These are phyloP conservation scores for Podaxis sp. DNA, from an alignment of 768 basidiomycete species.

Conservation along the genomic window DNA sequence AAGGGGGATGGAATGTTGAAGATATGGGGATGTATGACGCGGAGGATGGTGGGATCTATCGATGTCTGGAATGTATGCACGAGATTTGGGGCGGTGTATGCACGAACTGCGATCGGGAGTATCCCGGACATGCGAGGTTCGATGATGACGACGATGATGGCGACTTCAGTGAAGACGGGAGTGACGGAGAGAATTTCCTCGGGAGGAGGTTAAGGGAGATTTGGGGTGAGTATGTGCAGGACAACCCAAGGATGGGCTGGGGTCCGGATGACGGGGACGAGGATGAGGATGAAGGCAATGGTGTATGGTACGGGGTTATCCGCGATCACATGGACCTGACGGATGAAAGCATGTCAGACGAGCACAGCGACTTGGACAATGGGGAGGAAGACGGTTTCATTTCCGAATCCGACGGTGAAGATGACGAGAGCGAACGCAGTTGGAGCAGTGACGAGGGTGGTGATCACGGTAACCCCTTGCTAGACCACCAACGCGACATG, in stretches of 20 bases:
- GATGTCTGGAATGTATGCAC: constrained; percentile 75
- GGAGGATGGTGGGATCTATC: constrained; percentile 76
- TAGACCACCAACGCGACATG: not conserved
- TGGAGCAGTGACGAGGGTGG: constrained; percentile 7
- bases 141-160: constrained; percentile 40
- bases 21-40: constrained; percentile 66
- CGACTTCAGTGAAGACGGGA: constrained; percentile 16
- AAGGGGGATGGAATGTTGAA: constrained; percentile 30
- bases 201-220: constrained; percentile 12
- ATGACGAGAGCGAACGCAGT: not conserved
- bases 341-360: constrained; percentile 3
- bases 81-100: constrained; percentile 77
- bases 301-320: not conserved
- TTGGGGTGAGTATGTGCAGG: not conserved
- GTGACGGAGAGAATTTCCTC: not conserved
- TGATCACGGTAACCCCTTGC: not conserved
- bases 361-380: constrained; percentile 2
- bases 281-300: constrained; percentile 13
- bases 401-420: not conserved
- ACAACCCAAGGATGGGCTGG: not conserved
- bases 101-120: constrained; percentile 57
- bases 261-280: constrained; percentile 13
- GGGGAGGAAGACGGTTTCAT: not conserved
- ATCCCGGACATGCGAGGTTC: constrained; percentile 49
- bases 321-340: constrained; percentile 2